Percentiles rank a stretch among this genome's conserved stretches.
These are phyloP conservation scores for Panaeolus papilionaceus DNA, from an alignment of 768 basidiomycete genomes.

Conservation along the genomic window DNA sequence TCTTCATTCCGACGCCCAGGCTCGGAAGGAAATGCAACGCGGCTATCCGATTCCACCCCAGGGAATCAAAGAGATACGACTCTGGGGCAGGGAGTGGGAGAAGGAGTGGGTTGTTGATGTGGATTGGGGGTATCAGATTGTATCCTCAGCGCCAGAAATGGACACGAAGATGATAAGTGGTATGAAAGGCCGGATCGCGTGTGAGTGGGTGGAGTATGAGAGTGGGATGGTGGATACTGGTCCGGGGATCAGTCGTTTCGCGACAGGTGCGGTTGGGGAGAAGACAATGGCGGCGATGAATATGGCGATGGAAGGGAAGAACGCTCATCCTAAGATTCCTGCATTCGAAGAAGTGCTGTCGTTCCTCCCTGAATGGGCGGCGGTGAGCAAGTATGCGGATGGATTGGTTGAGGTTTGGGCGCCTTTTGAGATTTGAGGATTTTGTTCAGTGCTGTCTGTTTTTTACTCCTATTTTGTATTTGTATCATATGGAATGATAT, in stretches of 20 bases:
- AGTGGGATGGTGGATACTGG: slow-evolving; percentile 57
- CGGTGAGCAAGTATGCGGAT: slow-evolving; percentile 59
- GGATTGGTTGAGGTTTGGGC: slow-evolving; percentile 65
- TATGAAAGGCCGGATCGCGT: slow-evolving; percentile 54
- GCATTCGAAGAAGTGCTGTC: slow-evolving; percentile 70
- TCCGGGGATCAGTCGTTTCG: slow-evolving; percentile 20
- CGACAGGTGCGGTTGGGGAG: too few species aligned
- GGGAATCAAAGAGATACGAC: slow-evolving; percentile 44
- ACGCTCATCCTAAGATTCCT: slow-evolving; percentile 54
- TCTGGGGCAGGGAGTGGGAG: slow-evolving; percentile 70
- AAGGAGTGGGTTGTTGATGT: slow-evolving; percentile 59
- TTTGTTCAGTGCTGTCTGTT: not conserved
- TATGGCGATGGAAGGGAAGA: slow-evolving; percentile 25
- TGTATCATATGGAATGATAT: not conserved
- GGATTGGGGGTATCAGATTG: slow-evolving; percentile 42
- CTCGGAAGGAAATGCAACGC: slow-evolving; percentile 42
- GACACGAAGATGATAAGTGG: slow-evolving; percentile 14
- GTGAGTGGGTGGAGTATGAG: slow-evolving; percentile 75
- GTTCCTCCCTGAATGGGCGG: slow-evolving; percentile 73
- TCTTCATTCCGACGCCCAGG: too few species aligned
- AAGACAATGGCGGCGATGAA: too few species aligned
- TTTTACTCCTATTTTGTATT: not conserved
- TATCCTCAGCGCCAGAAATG: not conserved
- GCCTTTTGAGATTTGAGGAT: slow-evolving; percentile 35
- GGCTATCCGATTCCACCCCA: slow-evolving; percentile 43